phyloP scores from a whole-genome alignment of 805 yeast genomes.

The Wickerhamomyces mucosus region DNA sequence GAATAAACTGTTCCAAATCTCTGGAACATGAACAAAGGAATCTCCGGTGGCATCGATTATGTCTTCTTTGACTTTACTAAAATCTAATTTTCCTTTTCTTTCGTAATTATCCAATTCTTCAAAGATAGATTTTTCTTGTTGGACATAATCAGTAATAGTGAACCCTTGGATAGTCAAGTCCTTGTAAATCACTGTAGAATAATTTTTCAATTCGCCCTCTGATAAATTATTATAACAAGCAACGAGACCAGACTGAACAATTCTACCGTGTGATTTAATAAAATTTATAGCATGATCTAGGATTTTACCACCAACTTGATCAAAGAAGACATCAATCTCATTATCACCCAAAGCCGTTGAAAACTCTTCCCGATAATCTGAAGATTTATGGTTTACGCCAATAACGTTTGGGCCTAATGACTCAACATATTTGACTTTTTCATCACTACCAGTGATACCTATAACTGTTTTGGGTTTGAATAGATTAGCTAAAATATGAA shows the following conservation, averaged over 20 bases:
- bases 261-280: constrained; percentile 30
- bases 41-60: constrained; percentile 31
- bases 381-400: constrained; percentile 43
- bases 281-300: constrained; percentile 33
- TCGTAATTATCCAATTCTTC: constrained; percentile 27
- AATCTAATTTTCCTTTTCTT: constrained; percentile 31
- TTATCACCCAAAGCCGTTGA: constrained; percentile 35
- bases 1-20: constrained; percentile 38
- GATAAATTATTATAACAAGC: constrained; percentile 40
- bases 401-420: constrained; percentile 43
- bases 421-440: constrained; percentile 44
- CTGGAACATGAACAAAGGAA: constrained; percentile 35
- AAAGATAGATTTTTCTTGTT: constrained; percentile 29
- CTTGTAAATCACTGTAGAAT: constrained; percentile 35
- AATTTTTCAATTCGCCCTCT: constrained; percentile 26
- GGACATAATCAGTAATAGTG: constrained; percentile 35
- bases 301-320: constrained; percentile 56
- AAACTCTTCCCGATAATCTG: constrained; percentile 26
- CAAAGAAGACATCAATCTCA: constrained; percentile 44
- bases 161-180: constrained; percentile 46
- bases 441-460: constrained; percentile 53
- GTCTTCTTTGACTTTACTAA: constrained; percentile 27
- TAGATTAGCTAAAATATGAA: constrained; percentile 46
- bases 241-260: constrained; percentile 58
- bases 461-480: constrained; percentile 46